Evolutionary conservation across 108 stramenopile species (phyloP).

Genomic region (Craspedostauros australis): DNA sequence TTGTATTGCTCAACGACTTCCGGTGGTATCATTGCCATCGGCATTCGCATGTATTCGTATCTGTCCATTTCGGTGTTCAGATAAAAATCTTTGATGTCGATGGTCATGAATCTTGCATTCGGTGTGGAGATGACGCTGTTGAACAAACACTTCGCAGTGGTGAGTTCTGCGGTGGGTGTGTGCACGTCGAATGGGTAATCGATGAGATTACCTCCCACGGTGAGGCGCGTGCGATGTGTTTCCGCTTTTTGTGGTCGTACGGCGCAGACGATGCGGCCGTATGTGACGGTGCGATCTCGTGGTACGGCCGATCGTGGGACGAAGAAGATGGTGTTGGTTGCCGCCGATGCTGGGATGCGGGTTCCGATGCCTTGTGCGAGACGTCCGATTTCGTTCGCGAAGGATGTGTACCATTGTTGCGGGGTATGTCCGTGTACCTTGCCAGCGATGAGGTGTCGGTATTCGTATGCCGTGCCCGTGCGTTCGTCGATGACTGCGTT

Average conservation of each 20-base stretch:
- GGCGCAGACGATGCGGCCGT: constrained; percentile 20
- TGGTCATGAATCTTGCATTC: constrained; percentile 12
- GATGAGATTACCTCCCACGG: constrained; percentile 30
- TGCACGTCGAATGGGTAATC: constrained; percentile 17
- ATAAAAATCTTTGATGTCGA: constrained; percentile 40
- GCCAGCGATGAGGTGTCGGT: no score
- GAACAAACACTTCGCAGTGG: constrained; percentile 35
- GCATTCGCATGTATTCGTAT: constrained; percentile 44
- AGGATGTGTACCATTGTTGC: constrained; percentile 11
- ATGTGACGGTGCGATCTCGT: constrained; percentile 15
- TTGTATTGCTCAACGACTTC: constrained; percentile 33
- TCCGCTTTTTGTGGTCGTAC: constrained; percentile 24
- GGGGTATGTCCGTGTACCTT: no score
- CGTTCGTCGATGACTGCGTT: no score
- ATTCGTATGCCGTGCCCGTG: no score
- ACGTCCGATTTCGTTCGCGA: constrained; percentile 21
- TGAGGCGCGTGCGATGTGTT: constrained; percentile 18
- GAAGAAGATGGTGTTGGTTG: constrained; percentile 20
- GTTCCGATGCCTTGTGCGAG: constrained; percentile 33
- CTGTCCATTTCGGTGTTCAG: constrained; percentile 25
- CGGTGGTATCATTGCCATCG: constrained; percentile 20
- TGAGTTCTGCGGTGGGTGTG: constrained; percentile 31
- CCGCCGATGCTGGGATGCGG: no score
- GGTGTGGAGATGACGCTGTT: constrained; percentile 39
- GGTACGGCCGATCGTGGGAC: constrained; percentile 21